Percentiles rank a stretch among this genome's conserved stretches.
Evolutionary conservation across 2,329 filamentous ascomycete species (phyloP).

Genomic region (Colletotrichum theobromicola): DNA sequence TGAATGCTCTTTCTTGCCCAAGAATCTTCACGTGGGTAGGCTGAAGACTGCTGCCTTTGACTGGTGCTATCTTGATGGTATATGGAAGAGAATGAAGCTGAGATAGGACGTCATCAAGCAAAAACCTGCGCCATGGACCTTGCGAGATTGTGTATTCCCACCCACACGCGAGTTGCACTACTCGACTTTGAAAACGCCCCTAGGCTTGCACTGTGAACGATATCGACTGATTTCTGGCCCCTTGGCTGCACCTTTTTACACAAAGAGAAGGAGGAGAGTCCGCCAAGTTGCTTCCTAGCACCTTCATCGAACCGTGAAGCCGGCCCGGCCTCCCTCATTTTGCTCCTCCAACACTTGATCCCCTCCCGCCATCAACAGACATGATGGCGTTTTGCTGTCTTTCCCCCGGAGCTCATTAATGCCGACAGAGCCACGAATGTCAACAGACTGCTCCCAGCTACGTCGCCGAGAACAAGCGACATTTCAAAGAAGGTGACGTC

Average conservation of each 20-base stretch:
- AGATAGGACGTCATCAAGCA: background rate
- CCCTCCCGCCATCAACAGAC: background rate
- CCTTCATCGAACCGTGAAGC: background rate
- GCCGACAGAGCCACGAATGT: background rate
- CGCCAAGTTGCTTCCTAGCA: background rate
- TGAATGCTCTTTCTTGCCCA: background rate
- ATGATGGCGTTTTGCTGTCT: background rate
- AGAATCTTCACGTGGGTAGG: too few species aligned
- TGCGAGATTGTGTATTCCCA: background rate
- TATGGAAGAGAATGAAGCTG: rapidly evolving
- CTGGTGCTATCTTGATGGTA: background rate
- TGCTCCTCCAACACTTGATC: background rate
- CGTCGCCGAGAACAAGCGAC: background rate
- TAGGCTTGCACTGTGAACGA: background rate
- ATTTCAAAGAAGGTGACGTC: background rate
- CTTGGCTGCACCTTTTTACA: background rate
- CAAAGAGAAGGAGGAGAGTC: background rate
- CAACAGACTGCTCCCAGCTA: background rate
- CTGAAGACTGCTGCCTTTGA: too few species aligned
- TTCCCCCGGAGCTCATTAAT: background rate
- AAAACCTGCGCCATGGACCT: background rate
- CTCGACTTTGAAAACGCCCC: background rate
- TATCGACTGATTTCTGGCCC: background rate
- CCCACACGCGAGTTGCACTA: background rate
- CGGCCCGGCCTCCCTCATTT: background rate